A percentile compares a stretch with the other conserved stretches of the same genome.
phyloP scores from a whole-genome alignment of 2,329 filamentous ascomycete genomes.

The Aquanectria penicillioides region DNA sequence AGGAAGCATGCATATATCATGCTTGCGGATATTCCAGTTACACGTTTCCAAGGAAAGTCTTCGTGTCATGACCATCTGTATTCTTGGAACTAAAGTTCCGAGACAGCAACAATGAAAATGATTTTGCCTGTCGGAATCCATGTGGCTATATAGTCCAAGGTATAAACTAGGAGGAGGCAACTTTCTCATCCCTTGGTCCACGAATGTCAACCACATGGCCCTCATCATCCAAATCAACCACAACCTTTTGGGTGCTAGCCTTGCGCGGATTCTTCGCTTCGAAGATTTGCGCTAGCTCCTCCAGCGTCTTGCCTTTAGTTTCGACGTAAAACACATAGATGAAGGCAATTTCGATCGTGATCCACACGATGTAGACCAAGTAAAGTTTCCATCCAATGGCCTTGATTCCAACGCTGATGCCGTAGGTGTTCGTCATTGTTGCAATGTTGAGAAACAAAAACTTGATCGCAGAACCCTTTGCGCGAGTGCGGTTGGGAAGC shows the following conservation, averaged over 20 bases:
- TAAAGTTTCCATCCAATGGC: conserved; percentile 51
- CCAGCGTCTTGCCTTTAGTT: conserved; percentile 41
- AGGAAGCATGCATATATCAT: too few species aligned
- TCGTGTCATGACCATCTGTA: too few species aligned
- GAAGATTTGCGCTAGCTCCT: conserved; percentile 42
- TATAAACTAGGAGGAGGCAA: too few species aligned
- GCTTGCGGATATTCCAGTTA: too few species aligned
- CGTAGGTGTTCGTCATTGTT: not conserved
- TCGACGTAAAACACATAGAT: conserved; percentile 50
- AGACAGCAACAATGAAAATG: too few species aligned
- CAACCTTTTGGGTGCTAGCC: conserved; percentile 6
- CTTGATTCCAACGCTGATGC: not conserved
- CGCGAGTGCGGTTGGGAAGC: conserved; percentile 9
- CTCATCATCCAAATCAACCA: not conserved
- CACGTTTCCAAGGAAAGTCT: too few species aligned
- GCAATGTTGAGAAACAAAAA: not conserved
- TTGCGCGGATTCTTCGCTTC: conserved; percentile 32
- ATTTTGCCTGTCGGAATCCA: too few species aligned
- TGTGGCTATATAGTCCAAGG: too few species aligned
- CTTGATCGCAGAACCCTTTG: conserved; percentile 2
- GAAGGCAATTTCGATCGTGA: conserved; percentile 39
- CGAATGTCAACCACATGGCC: not conserved
- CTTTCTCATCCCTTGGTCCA: too few species aligned
- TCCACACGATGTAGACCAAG: conserved; percentile 47
- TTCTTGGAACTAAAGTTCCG: too few species aligned